Evolutionary conservation across 2,329 filamentous ascomycete species (phyloP), one percentile per base, ranked within the genome.

Genomic region (Colletotrichum lindemuthianum): DNA sequence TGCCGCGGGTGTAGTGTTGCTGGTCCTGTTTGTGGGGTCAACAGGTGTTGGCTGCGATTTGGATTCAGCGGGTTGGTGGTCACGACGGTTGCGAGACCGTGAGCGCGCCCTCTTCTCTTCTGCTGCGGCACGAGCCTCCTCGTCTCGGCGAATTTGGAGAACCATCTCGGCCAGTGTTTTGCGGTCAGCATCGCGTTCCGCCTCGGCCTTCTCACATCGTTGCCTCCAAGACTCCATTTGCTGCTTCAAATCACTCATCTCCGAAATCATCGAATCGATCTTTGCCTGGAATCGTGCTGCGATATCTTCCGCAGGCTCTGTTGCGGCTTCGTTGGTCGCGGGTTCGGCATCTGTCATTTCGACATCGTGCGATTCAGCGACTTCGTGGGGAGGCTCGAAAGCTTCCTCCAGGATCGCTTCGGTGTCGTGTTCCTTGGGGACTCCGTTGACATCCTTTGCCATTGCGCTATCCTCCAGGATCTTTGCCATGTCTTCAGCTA

Each of bases 131-230:
- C 74, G 79, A 36, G 81, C 83, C 69, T 86, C 86, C 70, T 89
- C 88, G 70, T 93, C 89, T 70, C 82, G 84, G 57, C 93, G 88
- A 60, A 97, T 90, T 69, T 90, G 90, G 70, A 92, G 84, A 11
- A 97, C 89, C 92, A 98, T 96, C 73, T 97, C 92, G 1, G 91
- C 90, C 48, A 99, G 79, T 1, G 90, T 90, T 75, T 91, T 90
- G 59, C 90, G 88, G 58, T 89, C 88, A 45, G 87, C 83, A 59
- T 90, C 88, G 49, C 90, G 87, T 71, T 97, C 93, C 8, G 86
- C 81, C 74, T 98, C 95, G 4, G 93, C 94, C 63, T 82, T 85
- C 75, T 97, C 91, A 8, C 93, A 93, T 36, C 92, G 88, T 60
- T 86, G 81, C 71, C 90, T 90, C 80, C 92, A 97, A 7, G 84